Evolutionary conservation across 441 rosid genomes (phyloP), one percentile per base, ranked within the genome.

Genomic region (Mallotus repandus): DNA sequence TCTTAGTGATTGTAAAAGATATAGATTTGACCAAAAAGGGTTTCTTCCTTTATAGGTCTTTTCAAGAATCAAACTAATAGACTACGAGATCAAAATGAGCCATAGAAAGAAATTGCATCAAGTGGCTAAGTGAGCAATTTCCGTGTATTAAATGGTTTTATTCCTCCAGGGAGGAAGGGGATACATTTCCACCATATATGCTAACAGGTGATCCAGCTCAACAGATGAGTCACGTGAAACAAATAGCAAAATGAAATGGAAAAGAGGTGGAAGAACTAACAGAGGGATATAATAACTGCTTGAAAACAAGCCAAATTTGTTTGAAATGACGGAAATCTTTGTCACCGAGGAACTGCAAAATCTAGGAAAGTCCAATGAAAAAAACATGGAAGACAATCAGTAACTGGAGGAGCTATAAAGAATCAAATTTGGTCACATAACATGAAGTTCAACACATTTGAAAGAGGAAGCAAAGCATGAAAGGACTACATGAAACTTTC

Each of bases 301-400:
- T 75, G 73, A 71, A 69, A 43, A 69, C 55, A 45, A 69, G 69
- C 32, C 43, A 69, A 70, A 46, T 60, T 63, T 73, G 76, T 70
- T 78, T 64, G 70, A 65, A 70, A 66, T 61, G 73, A 62, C 14
- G 32, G 35, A 14, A 66, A 38, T 21, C 70, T 66, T 71, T 81
- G 91, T 91, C 94, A 94, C 97, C 96, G 96, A 79, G 97, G 97
- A 84, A 89, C 97, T 66, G 94, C 96, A 81, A 85, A 85, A 82
- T 86, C 94, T 89, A 85, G 81, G 84, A 80, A 76, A 83, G 63
- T 66, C 71, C 67, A 85, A 64, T 29, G 72, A 77, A 81, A 74
- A 86, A 46, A 62, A 78, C 50, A 64, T 13, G 59, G 78, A 82
- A 77, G 76, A 68, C 55, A 69, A 74, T 81, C 84, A 82, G 83